These are phyloP conservation scores for Picea mariana DNA, from an alignment of 83 land plant species.

Conservation along the genomic window DNA sequence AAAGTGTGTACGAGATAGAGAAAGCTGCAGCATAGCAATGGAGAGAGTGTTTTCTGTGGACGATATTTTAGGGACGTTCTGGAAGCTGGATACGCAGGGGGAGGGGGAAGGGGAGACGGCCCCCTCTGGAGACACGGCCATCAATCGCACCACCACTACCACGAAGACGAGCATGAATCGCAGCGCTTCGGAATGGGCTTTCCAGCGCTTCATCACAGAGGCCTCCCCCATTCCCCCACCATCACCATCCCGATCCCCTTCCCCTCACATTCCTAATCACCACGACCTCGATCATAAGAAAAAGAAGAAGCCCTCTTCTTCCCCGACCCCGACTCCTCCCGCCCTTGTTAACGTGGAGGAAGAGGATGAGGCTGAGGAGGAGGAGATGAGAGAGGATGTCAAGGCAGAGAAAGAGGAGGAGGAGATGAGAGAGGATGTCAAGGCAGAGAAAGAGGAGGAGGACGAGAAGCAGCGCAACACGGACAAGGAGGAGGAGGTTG, in stretches of 20 bases:
- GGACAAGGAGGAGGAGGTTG: slow-evolving; percentile 5
- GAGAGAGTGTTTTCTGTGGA: slow-evolving; percentile 76
- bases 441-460: not conserved
- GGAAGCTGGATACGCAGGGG: slow-evolving; percentile 27
- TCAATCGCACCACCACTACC: not conserved
- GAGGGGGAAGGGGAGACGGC: slow-evolving; percentile 14
- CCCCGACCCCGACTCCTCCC: slow-evolving; percentile 3
- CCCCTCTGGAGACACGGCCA: slow-evolving; percentile 34
- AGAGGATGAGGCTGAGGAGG: not conserved
- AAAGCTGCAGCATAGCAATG: slow-evolving; percentile 26
- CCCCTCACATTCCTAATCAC: not conserved
- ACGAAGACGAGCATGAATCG: slow-evolving; percentile 43
- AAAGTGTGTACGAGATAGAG: no score
- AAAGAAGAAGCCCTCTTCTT: slow-evolving; percentile 4
- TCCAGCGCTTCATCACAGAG: slow-evolving; percentile 69
- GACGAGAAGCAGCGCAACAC: not conserved
- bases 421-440: not conserved
- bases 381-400: not conserved
- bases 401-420: not conserved
- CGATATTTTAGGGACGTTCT: slow-evolving; percentile 47
- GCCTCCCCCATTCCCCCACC: not conserved
- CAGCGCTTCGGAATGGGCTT: slow-evolving; percentile 82
- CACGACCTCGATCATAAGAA: not conserved
- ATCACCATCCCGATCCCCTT: no score
- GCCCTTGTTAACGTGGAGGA: not conserved